Evolutionary conservation across 192 early-diverging fungal species (phyloP).

Genomic region (Entomortierella beljakovae): DNA sequence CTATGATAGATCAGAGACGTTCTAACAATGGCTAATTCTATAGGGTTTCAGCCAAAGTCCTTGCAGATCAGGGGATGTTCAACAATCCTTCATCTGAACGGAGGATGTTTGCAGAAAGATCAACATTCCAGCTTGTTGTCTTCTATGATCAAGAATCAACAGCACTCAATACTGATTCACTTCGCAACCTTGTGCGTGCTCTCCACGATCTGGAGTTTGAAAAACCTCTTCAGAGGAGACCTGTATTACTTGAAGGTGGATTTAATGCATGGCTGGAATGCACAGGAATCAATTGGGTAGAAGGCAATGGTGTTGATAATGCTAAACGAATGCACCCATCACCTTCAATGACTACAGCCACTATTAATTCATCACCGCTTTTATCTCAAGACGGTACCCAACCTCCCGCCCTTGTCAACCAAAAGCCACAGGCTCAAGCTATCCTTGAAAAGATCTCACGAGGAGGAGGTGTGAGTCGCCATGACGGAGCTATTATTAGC

Average conservation of each 20-base stretch:
- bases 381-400: neutral
- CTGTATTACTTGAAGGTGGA: slow-evolving; percentile 83
- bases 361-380: neutral
- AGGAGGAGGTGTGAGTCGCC: slow-evolving; percentile 49
- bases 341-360: neutral
- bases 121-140: slow-evolving; percentile 79
- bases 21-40: neutral
- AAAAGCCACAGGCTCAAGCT: slow-evolving; percentile 14
- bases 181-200: slow-evolving; percentile 63
- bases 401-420: slow-evolving; percentile 25
- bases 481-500: slow-evolving; percentile 31
- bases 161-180: slow-evolving; percentile 25
- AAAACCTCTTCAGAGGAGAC: slow-evolving; percentile 62
- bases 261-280: slow-evolving; percentile 79
- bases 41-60: slow-evolving; percentile 62
- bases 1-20: neutral
- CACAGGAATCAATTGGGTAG: slow-evolving; percentile 62
- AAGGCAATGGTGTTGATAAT: slow-evolving; percentile 49
- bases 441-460: slow-evolving; percentile 25
- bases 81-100: slow-evolving; percentile 68
- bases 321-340: slow-evolving; percentile 51
- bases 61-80: slow-evolving; percentile 65
- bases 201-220: slow-evolving; percentile 73
- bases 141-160: slow-evolving; percentile 74
- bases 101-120: slow-evolving; percentile 71